phyloP scores from a whole-genome alignment of 2,329 filamentous ascomycete genomes.

The Elsinoe australis region DNA sequence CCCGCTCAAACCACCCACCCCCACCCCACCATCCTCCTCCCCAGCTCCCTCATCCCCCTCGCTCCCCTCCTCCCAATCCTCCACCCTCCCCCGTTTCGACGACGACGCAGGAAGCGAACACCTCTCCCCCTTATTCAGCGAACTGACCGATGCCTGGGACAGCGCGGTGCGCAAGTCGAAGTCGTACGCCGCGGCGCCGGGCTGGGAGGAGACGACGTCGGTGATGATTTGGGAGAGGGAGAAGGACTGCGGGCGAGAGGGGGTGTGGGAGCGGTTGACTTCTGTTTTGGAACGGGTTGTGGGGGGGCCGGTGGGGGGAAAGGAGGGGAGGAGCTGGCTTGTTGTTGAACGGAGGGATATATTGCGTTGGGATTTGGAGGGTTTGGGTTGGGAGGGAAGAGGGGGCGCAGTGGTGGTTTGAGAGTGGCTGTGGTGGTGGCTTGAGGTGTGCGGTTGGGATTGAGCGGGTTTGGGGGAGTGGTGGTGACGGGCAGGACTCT shows the following conservation, averaged over 20 bases:
- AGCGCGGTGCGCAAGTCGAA: not conserved
- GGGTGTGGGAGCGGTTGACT: conserved; percentile 10
- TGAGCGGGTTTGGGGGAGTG: no score
- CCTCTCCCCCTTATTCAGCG: not conserved
- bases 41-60: no score
- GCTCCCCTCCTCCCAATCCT: conserved; percentile 4
- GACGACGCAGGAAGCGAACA: not conserved
- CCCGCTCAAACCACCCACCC: not conserved
- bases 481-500: no score
- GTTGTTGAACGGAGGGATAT: not conserved
- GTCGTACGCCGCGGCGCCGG: no score
- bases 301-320: not conserved
- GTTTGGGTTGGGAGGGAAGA: not conserved
- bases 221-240: conserved; percentile 6
- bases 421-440: no score
- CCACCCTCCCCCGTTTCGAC: conserved; percentile 4
- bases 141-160: not conserved
- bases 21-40: not conserved
- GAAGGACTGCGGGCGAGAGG: conserved; percentile 6
- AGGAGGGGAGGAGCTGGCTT: not conserved
- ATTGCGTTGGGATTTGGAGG: not conserved
- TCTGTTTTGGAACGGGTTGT: not conserved
- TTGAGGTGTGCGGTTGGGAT: no score
- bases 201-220: not conserved
- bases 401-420: no score